These are phyloP conservation scores for Ceriops zippeliana DNA, from an alignment of 345 rosid genomes.

Conservation along the genomic window DNA sequence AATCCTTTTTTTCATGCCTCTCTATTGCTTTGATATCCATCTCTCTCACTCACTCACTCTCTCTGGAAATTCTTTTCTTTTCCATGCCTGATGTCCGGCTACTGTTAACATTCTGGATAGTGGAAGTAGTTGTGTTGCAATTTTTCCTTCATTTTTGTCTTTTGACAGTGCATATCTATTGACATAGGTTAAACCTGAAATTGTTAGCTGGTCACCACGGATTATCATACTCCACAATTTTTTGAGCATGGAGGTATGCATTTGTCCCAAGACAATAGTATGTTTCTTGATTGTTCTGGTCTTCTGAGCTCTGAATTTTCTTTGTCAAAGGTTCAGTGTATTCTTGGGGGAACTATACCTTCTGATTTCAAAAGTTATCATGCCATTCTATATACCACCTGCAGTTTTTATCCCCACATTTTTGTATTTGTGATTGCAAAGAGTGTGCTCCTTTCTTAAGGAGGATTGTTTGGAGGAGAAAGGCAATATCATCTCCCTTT, in stretches of 20 bases:
- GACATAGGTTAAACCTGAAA: conserved; percentile 88
- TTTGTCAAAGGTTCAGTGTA: background rate
- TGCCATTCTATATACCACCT: too few species aligned
- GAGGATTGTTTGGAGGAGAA: too few species aligned
- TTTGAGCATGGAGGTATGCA: conserved; percentile 83
- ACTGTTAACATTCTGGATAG: too few species aligned
- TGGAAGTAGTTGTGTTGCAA: background rate
- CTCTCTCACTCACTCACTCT: background rate
- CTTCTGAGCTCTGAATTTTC: background rate
- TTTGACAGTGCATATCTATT: conserved; percentile 11
- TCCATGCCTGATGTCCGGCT: too few species aligned
- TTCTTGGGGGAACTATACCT: background rate
- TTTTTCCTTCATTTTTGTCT: background rate
- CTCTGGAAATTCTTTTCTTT: too few species aligned
- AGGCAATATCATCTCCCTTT: too few species aligned
- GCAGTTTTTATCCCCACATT: too few species aligned
- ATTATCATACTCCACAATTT: conserved; percentile 79
- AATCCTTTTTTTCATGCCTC: too few species aligned
- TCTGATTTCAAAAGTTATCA: background rate
- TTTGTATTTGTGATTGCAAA: too few species aligned
- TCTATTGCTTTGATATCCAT: background rate
- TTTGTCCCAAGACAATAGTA: conserved; percentile 1
- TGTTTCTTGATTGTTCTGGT: background rate
- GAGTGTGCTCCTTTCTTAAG: too few species aligned
- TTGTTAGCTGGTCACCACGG: conserved; percentile 89